Conservation (phyloP, 371 early-diverging fungal species). For the Batkoa obscura region DNA sequence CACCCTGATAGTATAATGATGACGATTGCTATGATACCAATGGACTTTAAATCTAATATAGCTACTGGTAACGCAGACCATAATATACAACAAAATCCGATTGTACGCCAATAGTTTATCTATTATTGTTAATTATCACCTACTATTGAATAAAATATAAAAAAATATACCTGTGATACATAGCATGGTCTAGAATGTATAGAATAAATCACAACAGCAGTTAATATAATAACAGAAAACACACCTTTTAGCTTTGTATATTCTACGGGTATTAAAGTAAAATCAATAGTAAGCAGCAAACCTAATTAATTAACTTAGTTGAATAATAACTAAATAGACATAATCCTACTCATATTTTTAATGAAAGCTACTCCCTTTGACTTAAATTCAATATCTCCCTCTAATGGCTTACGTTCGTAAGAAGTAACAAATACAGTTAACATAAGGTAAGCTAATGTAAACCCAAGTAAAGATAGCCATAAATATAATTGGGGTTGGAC, state of each 20-base stretch:
- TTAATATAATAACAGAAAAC: slow-evolving; percentile 16
- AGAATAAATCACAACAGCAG: slow-evolving; percentile 18
- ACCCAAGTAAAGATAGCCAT: slow-evolving; percentile 29
- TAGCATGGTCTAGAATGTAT: slow-evolving; percentile 20
- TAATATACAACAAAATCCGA: slow-evolving; percentile 24
- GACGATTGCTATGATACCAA: slow-evolving; percentile 10
- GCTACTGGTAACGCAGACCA: slow-evolving; percentile 28
- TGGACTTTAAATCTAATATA: slow-evolving; percentile 12
- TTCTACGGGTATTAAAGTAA: slow-evolving; percentile 15
- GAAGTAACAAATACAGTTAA: slow-evolving; percentile 47
- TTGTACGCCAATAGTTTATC: slow-evolving; percentile 30
- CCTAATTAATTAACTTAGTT: background rate
- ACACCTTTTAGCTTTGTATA: slow-evolving; percentile 17
- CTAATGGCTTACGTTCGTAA: slow-evolving; percentile 33
- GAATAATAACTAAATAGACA: background rate
- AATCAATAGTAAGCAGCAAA: slow-evolving; percentile 20
- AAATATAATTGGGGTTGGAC: slow-evolving; percentile 21
- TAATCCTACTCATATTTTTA: slow-evolving; percentile 33
- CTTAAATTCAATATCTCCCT: slow-evolving; percentile 45
- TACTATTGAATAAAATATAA: background rate
- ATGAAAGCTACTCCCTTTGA: slow-evolving; percentile 44
- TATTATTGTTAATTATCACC: background rate
- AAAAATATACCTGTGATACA: slow-evolving; percentile 15
- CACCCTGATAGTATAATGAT: slow-evolving; percentile 11
- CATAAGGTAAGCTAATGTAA: slow-evolving; percentile 32